phyloP scores from a whole-genome alignment of 1,284 basidiomycete species.

The Sporisorium graminicola region DNA sequence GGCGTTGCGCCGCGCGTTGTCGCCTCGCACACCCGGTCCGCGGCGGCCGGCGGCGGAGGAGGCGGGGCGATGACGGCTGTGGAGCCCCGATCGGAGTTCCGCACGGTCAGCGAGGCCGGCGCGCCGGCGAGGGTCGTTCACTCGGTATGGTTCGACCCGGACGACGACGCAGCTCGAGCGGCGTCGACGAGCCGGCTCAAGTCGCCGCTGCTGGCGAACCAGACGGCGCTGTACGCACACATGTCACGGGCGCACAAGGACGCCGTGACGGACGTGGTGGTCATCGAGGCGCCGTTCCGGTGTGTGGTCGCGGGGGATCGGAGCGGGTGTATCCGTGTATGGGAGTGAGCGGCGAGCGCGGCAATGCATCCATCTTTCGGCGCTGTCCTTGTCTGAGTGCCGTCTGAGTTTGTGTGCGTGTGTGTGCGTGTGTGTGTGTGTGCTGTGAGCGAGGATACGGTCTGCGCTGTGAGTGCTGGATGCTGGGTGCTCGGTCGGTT shows the following conservation, averaged over 20 bases:
- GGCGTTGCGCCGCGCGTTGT: conserved; percentile 23
- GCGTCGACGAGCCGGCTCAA: conserved; percentile 19
- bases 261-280: conserved; percentile 81
- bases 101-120: background rate
- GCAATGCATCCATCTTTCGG: background rate
- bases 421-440: background rate
- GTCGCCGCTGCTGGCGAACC: conserved; percentile 51
- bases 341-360: conserved; percentile 52
- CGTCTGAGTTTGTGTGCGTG: background rate
- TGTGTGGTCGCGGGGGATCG: conserved; percentile 85
- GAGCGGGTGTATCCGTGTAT: conserved; percentile 60
- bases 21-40: background rate
- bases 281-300: conserved; percentile 87
- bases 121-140: conserved; percentile 17
- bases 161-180: background rate
- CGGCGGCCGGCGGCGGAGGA: background rate
- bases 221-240: conserved; percentile 25
- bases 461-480: too few species aligned
- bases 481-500: too few species aligned
- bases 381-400: background rate
- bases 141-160: conserved; percentile 7
- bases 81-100: conserved; percentile 35
- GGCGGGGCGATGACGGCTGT: conserved; percentile 9
- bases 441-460: background rate
- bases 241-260: conserved; percentile 77